Base-by-base conservation (phyloP, 345 rosid species). In the Aegle marmelos region DNA sequence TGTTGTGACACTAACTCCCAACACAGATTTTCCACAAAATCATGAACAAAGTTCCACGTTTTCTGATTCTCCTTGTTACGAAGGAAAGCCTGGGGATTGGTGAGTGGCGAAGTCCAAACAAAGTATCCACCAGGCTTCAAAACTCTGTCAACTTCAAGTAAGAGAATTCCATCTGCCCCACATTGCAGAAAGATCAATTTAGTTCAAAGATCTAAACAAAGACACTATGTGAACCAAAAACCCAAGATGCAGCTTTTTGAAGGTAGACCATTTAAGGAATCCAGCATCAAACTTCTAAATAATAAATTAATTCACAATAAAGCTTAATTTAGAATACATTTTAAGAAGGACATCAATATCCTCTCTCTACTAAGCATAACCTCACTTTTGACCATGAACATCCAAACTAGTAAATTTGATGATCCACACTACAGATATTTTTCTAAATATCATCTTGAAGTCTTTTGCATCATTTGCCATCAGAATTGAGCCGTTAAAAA, bases 41-140 rank as follows among this genome's bases (percentile, higher is more conserved):
- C 93, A 72, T 72, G 89, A 79, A 97, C 79, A 78, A 86, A 86
- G 78, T 86, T 90, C 98, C 97, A 94, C 83, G 90, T 86, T 84
- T 89, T 90, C 77, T 83, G 78, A 75, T 83, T 89, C 30, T 87
- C 91, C 74, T 92, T 95, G 80, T 86, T 90, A 54, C 92, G 93
- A 61, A 64, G 79, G 68, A 73, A 81, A 58, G 79, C 81, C 37
- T 83, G 88, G 79, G 97, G 88, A 79, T 88, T 91, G 70, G 93
- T 91, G 65, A 93, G 90, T 8, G 98, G 98, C 25, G 98, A 93
- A 75, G 98, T 97, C 99, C 99, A 97, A 61, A 94, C 99, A 88
- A 97, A 94, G 80, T 91, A 97, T 68, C 99, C 99, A 79, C 99
- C 98, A 1, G 99, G 98, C 87, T 87, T 94, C 70, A 97, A 84